Percentiles rank a stretch among this genome's conserved stretches.
These are phyloP conservation scores for Priceomyces castillae DNA, from an alignment of 805 yeast genomes.

Conservation along the genomic window DNA sequence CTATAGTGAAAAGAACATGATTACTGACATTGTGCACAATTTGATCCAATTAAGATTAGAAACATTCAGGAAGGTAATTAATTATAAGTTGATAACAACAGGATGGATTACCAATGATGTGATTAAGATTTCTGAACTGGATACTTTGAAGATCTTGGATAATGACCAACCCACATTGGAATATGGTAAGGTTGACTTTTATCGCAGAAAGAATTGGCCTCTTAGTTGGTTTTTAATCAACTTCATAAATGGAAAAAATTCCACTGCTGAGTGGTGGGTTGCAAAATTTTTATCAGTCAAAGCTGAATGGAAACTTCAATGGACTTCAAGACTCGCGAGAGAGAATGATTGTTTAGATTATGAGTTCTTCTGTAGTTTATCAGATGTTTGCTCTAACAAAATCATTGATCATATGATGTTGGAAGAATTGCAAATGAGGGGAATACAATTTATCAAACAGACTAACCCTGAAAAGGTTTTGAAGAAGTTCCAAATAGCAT, in stretches of 20 bases:
- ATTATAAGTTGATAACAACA: slow-evolving; percentile 56
- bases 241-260: slow-evolving; percentile 35
- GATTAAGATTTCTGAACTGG: slow-evolving; percentile 49
- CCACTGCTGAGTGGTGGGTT: slow-evolving; percentile 50
- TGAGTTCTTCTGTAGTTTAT: slow-evolving; percentile 36
- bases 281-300: slow-evolving; percentile 46
- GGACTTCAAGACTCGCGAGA: slow-evolving; percentile 38
- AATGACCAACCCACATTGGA: slow-evolving; percentile 2
- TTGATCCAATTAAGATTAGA: slow-evolving; percentile 49
- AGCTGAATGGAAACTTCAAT: slow-evolving; percentile 56
- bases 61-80: slow-evolving; percentile 48
- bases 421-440: slow-evolving; percentile 45
- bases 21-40: slow-evolving; percentile 26
- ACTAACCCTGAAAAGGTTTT: slow-evolving; percentile 17
- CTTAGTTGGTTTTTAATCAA: slow-evolving; percentile 52
- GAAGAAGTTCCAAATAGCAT: slow-evolving; percentile 13
- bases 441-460: slow-evolving; percentile 35
- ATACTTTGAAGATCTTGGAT: slow-evolving; percentile 40
- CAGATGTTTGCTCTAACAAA: slow-evolving; percentile 45
- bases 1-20: slow-evolving; percentile 30
- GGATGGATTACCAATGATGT: slow-evolving; percentile 67
- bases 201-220: slow-evolving; percentile 54
- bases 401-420: slow-evolving; percentile 50
- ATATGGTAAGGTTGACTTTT: slow-evolving; percentile 32
- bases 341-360: slow-evolving; percentile 18